Base-by-base conservation (phyloP, 352 stramenopile genomes). In the Globisporangium perplexum region DNA sequence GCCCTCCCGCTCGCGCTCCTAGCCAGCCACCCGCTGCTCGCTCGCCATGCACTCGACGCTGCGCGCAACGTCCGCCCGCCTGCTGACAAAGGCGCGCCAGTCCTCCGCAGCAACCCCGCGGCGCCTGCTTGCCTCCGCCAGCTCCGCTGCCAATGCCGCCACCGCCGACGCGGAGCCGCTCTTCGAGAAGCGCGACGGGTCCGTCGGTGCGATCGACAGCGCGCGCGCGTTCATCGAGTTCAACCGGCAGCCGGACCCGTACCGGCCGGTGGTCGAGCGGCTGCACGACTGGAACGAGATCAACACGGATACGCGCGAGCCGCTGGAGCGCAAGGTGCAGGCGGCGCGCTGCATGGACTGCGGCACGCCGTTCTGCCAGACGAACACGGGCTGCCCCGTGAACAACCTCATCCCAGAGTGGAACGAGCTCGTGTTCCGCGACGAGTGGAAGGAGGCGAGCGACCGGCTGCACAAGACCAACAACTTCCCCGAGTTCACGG, bases 401-500 rank as follows among this genome's bases (percentile, higher is more conserved):
- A 96, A 98, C 76, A 99, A 99, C 67, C 72, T 98, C 20, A 99
- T 99, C 60, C 96, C 96, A 2, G 96, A 99, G 77, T 99, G 95
- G 95, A 99, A 99, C 72, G 96, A 98, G 62, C 77, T 98, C 14
- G 96, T 99, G 33, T 98, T 93, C 77, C 95, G 98, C 54, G 92
- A 96, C 61, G 92, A 98, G 68, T 98, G 95, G 95, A 84, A 90
- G 53, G 95, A 98, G 60, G 96, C 96, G 31, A 97, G 96, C 66
- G 87, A 98, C 50, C 84, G 93, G 2, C 74, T 99, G 57, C 93
- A 98, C 76, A 97, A 97, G 75, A 99, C 96, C 56, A 99, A 99
- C 81, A 99, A 99, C 78, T 98, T 99, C 69, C 96, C 96, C 14
- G 96, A 99, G 76, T 99, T 99, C 65, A 99, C 96, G 1, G 96